phyloP scores from a whole-genome alignment of 2,329 filamentous ascomycete genomes.

The Penicillium oxalicum region DNA sequence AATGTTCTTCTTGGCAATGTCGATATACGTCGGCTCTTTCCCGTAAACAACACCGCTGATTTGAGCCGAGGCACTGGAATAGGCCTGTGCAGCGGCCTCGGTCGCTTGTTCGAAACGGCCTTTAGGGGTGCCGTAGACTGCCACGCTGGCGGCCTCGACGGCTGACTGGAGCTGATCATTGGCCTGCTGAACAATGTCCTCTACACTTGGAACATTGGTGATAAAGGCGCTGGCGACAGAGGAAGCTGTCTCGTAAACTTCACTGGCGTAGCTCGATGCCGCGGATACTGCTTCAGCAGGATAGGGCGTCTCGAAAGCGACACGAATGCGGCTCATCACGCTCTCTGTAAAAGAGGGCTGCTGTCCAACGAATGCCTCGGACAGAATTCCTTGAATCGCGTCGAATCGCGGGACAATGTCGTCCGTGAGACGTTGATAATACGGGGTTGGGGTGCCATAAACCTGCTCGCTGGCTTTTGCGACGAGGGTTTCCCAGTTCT shows the following conservation, averaged over 20 bases:
- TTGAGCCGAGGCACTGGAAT: slow-evolving; percentile 45
- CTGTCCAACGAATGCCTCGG: slow-evolving; percentile 69
- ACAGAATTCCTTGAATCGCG: slow-evolving; percentile 64
- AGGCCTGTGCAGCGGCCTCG: slow-evolving; percentile 49
- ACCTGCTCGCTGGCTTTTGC: slow-evolving; percentile 62
- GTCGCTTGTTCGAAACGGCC: slow-evolving; percentile 50
- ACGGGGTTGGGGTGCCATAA: slow-evolving; percentile 61
- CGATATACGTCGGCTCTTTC: slow-evolving; percentile 46
- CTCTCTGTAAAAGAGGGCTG: slow-evolving; percentile 78
- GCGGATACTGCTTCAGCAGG: slow-evolving; percentile 37
- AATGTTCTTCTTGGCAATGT: slow-evolving; percentile 48
- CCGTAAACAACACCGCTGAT: slow-evolving; percentile 53
- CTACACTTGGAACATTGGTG: slow-evolving; percentile 53
- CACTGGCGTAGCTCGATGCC: slow-evolving; percentile 49
- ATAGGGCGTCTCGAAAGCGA: slow-evolving; percentile 62
- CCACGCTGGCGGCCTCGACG: slow-evolving; percentile 54
- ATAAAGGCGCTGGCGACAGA: slow-evolving; percentile 32
- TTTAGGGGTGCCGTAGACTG: slow-evolving; percentile 53
- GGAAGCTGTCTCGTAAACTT: slow-evolving; percentile 40
- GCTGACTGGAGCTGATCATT: slow-evolving; percentile 53
- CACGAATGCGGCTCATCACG: slow-evolving; percentile 64
- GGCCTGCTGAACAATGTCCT: slow-evolving; percentile 53
- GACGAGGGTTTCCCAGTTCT: slow-evolving; percentile 60
- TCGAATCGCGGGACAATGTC: slow-evolving; percentile 60
- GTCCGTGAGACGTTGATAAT: slow-evolving; percentile 58